Evolutionary conservation across 805 yeast genomes (phyloP).

Genomic region (Kluyveromyces lactis): DNA sequence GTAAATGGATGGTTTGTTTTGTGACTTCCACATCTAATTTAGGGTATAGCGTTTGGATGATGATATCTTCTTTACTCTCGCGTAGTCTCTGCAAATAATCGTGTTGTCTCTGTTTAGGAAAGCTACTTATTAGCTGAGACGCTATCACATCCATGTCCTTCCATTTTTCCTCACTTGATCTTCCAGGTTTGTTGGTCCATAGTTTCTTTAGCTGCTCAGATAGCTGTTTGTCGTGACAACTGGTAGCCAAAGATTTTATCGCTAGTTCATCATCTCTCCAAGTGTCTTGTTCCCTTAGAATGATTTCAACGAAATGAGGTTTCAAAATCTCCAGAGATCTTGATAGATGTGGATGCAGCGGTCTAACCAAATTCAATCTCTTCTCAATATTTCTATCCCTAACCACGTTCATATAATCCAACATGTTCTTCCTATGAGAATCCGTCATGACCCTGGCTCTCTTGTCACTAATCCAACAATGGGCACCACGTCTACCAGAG

Average conservation of each 20-base stretch:
- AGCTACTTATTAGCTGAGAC: constrained; percentile 19
- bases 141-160: constrained; percentile 54
- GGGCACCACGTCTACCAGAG: constrained; percentile 98
- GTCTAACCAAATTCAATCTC: constrained; percentile 54
- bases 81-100: constrained; percentile 37
- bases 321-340: constrained; percentile 66
- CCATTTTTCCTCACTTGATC: constrained; percentile 67
- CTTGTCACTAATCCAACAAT: constrained; percentile 92
- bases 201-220: constrained; percentile 42
- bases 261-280: constrained; percentile 57
- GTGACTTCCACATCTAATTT: constrained; percentile 91
- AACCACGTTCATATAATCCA: constrained; percentile 76
- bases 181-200: constrained; percentile 50
- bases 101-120: constrained; percentile 16
- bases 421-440: constrained; percentile 62
- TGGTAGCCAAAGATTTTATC: constrained; percentile 47
- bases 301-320: constrained; percentile 51
- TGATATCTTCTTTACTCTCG: constrained; percentile 76
- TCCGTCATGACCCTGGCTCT: constrained; percentile 74
- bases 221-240: constrained; percentile 54
- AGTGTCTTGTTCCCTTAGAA: constrained; percentile 79
- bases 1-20: constrained; percentile 77
- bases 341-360: constrained; percentile 81
- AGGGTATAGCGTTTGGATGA: constrained; percentile 78
- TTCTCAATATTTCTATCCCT: constrained; percentile 41